A percentile compares a stretch with the other conserved stretches of the same genome.
phyloP scores from a whole-genome alignment of 176 grass and related monocot genomes.

The Oryza meyeriana region DNA sequence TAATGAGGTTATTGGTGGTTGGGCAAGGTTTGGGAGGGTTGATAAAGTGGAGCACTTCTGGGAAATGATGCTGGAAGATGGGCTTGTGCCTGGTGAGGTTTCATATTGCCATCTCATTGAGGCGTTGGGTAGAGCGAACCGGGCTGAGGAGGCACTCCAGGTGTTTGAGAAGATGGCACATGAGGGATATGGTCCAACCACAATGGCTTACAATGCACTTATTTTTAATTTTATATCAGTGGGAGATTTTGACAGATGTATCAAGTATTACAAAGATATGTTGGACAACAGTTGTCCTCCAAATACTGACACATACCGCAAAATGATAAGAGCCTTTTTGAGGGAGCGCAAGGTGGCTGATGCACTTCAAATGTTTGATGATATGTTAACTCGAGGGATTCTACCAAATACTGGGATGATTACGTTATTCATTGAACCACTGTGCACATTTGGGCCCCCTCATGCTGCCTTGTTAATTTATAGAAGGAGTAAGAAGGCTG shows the following conservation, averaged over 20 bases:
- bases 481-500: slow-evolving; percentile 71
- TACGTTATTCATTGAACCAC: slow-evolving; percentile 63
- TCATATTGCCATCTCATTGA: slow-evolving; percentile 70
- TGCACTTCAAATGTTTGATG: slow-evolving; percentile 78
- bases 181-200: slow-evolving; percentile 45
- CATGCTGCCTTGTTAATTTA: slow-evolving; percentile 82
- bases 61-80: slow-evolving; percentile 65
- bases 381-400: slow-evolving; percentile 59
- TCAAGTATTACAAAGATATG: slow-evolving; percentile 80
- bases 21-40: slow-evolving; percentile 71
- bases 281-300: slow-evolving; percentile 42
- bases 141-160: slow-evolving; percentile 41
- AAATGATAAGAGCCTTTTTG: slow-evolving; percentile 58
- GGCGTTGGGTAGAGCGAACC: slow-evolving; percentile 59
- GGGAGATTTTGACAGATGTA: slow-evolving; percentile 62
- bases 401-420: slow-evolving; percentile 65
- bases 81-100: slow-evolving; percentile 54
- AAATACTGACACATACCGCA: slow-evolving; percentile 59
- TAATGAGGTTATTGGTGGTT: slow-evolving; percentile 68
- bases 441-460: slow-evolving; percentile 82
- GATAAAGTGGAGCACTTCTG: slow-evolving; percentile 60
- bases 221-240: slow-evolving; percentile 67
- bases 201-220: slow-evolving; percentile 64
- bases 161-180: slow-evolving; percentile 65
- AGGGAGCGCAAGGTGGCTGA: slow-evolving; percentile 77